These are phyloP conservation scores for Schwanniomyces vanrijiae DNA, from an alignment of 805 yeast genomes.

Conservation along the genomic window DNA sequence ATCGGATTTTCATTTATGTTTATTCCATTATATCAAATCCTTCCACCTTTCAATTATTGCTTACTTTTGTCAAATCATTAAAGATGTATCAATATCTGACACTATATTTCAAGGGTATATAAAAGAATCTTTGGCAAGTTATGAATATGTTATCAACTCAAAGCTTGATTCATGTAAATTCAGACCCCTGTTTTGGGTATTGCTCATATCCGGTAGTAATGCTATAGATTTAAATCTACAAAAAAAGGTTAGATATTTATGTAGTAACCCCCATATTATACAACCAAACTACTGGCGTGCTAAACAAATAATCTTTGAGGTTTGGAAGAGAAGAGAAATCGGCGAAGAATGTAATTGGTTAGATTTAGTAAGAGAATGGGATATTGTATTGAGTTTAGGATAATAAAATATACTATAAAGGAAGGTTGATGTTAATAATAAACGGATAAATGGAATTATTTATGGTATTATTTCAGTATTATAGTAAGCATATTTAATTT, in stretches of 20 bases:
- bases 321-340: slow-evolving; percentile 45
- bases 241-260: slow-evolving; percentile 28
- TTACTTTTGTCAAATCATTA: slow-evolving; percentile 47
- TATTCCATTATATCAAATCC: slow-evolving; percentile 36
- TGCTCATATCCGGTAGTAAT: slow-evolving; percentile 44
- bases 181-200: slow-evolving; percentile 49
- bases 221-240: slow-evolving; percentile 30
- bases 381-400: slow-evolving; percentile 37
- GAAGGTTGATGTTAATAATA: too few relatives aligned
- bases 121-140: slow-evolving; percentile 29
- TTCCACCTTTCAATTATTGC: slow-evolving; percentile 46
- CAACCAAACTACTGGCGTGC: slow-evolving; percentile 51
- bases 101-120: slow-evolving; percentile 38
- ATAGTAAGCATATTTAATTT: too few relatives aligned
- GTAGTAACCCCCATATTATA: slow-evolving; percentile 25
- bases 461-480: neutral
- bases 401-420: too few relatives aligned
- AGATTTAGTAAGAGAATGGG: slow-evolving; percentile 58
- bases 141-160: slow-evolving; percentile 24
- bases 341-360: slow-evolving; percentile 46
- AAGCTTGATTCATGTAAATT: slow-evolving; percentile 17
- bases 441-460: neutral
- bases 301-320: slow-evolving; percentile 52
- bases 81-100: slow-evolving; percentile 20
- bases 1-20: slow-evolving; percentile 39